phyloP scores from a whole-genome alignment of 345 rosid species.

The Linum lewisii region DNA sequence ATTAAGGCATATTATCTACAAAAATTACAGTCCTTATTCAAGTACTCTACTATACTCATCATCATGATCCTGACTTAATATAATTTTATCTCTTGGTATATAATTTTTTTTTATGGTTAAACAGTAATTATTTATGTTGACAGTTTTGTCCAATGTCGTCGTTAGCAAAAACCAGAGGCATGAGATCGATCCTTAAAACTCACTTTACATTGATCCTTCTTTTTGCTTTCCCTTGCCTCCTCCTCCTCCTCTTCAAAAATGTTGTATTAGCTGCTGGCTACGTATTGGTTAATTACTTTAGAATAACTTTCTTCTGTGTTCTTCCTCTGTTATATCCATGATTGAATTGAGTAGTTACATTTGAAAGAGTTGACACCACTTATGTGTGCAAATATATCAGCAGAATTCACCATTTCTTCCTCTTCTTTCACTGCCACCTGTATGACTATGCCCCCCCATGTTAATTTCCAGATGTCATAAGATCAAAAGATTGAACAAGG shows the following conservation, averaged over 20 bases:
- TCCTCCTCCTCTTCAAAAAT: conserved; percentile 15
- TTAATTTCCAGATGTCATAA: background rate
- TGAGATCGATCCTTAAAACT: background rate
- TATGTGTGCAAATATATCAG: conserved; percentile 76
- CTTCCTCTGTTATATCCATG: conserved; percentile 39
- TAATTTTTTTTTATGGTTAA: conserved; percentile 1
- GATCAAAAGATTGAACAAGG: background rate
- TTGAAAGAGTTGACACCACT: conserved; percentile 81
- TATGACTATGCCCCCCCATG: background rate
- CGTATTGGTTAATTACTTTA: conserved; percentile 18
- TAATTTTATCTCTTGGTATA: background rate
- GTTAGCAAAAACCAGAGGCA: conserved; percentile 3
- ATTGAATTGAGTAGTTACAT: conserved; percentile 72
- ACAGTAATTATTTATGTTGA: background rate
- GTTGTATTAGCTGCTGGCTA: conserved; percentile 2
- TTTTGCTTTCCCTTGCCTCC: background rate
- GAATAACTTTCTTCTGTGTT: too few relatives aligned
- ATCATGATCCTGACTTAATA: background rate
- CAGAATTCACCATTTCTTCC: conserved; percentile 60
- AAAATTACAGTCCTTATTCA: conserved; percentile 4
- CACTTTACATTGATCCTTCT: background rate
- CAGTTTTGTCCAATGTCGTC: too few relatives aligned
- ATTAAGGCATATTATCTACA: conserved; percentile 8
- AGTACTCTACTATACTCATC: background rate
- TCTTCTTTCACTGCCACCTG: conserved; percentile 72